A percentile compares a stretch with the other conserved stretches of the same genome.
Conservation (phyloP, 108 stramenopile genomes). For the Discostella pseudostelligera region DNA sequence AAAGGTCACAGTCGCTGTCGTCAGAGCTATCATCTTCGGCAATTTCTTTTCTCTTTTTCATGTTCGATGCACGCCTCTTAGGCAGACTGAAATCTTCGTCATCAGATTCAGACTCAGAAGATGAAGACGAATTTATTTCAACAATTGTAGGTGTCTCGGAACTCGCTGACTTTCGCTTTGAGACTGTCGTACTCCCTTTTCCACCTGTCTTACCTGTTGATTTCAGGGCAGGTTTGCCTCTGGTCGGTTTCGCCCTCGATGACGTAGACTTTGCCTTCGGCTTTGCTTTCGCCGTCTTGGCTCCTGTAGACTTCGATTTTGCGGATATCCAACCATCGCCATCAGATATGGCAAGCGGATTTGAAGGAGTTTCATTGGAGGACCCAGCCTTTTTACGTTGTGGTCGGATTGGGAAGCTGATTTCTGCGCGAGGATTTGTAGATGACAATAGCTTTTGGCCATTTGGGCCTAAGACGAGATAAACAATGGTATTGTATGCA, state of each 20-base stretch:
- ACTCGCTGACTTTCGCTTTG: constrained; percentile 13
- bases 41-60: constrained; percentile 14
- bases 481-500: constrained; percentile 44
- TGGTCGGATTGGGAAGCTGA: constrained; percentile 32
- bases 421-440: constrained; percentile 25
- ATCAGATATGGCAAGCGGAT: constrained; percentile 19
- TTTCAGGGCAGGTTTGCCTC: constrained; percentile 13
- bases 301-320: constrained; percentile 18
- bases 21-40: constrained; percentile 25
- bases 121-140: constrained; percentile 53
- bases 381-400: constrained; percentile 1
- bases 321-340: constrained; percentile 47
- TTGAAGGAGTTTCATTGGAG: constrained; percentile 17
- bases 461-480: constrained; percentile 30
- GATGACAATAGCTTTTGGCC: constrained; percentile 25
- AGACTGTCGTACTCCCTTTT: not conserved
- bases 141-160: constrained; percentile 32
- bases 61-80: constrained; percentile 7
- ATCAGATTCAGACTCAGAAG: constrained; percentile 35
- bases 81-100: constrained; percentile 9
- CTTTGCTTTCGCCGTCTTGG: constrained; percentile 15
- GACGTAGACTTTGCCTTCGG: constrained; percentile 13
- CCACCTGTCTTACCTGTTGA: not conserved
- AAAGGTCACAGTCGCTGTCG: constrained; percentile 13
- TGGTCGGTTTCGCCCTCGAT: constrained; percentile 29